Conservation (phyloP, 176 grass and related monocot genomes). For the Oryza meridionalis region DNA sequence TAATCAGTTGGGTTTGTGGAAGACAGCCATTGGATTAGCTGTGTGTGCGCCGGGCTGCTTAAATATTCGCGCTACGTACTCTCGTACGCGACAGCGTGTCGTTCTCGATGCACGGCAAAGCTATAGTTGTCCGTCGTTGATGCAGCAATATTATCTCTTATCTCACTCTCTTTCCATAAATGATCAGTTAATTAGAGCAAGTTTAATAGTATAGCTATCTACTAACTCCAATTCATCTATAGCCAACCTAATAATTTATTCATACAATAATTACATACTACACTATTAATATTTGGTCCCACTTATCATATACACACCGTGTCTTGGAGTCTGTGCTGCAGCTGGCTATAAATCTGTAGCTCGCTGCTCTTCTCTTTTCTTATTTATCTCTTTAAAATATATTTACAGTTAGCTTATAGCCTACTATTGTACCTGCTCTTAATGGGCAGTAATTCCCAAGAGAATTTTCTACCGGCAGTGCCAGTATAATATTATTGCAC, state of each 20-base stretch:
- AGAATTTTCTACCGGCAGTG: not conserved
- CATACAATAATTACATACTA: too few species aligned
- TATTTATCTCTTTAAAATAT: too few species aligned
- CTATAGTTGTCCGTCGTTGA: slow-evolving; percentile 19
- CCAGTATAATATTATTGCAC: not conserved
- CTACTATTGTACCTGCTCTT: too few species aligned
- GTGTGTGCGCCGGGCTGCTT: not conserved
- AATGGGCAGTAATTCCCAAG: not conserved
- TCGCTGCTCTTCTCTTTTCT: too few species aligned
- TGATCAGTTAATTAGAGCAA: not conserved
- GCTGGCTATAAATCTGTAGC: too few species aligned
- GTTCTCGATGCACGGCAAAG: slow-evolving; percentile 29
- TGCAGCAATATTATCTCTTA: not conserved
- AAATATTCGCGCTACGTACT: slow-evolving; percentile 30
- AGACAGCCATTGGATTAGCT: not conserved
- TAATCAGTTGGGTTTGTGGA: not conserved
- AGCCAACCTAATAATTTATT: too few species aligned
- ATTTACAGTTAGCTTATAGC: too few species aligned
- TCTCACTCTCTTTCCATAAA: not conserved
- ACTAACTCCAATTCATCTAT: too few species aligned
- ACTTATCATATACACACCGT: too few species aligned
- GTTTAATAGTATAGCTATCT: too few species aligned
- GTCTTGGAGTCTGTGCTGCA: too few species aligned
- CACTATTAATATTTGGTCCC: too few species aligned
- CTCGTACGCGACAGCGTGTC: slow-evolving; percentile 32